phyloP scores from a whole-genome alignment of 768 basidiomycete genomes.

The Candolleomyces aberdarensis region DNA sequence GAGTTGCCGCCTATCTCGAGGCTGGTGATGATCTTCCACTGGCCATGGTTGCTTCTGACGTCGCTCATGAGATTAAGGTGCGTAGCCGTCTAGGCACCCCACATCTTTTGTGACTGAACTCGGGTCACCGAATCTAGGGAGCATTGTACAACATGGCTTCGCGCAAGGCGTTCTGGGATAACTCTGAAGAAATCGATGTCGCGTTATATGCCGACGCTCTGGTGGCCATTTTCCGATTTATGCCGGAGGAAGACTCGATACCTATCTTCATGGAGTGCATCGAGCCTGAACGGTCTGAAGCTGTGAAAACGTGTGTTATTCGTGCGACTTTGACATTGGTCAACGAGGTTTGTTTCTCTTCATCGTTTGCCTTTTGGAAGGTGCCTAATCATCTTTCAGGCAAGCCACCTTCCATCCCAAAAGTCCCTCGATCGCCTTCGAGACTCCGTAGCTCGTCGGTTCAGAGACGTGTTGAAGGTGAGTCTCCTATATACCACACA shows the following conservation, averaged over 20 bases:
- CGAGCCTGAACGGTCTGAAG: constrained; percentile 76
- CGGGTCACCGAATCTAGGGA: constrained; percentile 15
- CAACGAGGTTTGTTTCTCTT: constrained; percentile 49
- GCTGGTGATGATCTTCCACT: constrained; percentile 59
- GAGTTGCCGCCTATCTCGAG: constrained; percentile 56
- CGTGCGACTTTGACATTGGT: constrained; percentile 68
- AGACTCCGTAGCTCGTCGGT: constrained; percentile 40
- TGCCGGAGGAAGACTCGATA: constrained; percentile 59
- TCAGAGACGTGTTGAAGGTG: constrained; percentile 59
- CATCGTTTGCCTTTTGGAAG: too few species aligned
- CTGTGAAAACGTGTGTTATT: constrained; percentile 74
- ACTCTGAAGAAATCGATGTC: constrained; percentile 69
- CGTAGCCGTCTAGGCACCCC: neutral
- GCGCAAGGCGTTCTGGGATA: constrained; percentile 71
- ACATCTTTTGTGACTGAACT: too few species aligned
- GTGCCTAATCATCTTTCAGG: constrained; percentile 28
- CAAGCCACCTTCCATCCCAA: constrained; percentile 54
- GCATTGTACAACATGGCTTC: constrained; percentile 30
- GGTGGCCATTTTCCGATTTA: constrained; percentile 67
- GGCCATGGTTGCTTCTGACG: constrained; percentile 62
- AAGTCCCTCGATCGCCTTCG: constrained; percentile 48
- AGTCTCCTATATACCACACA: neutral
- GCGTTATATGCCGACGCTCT: constrained; percentile 73
- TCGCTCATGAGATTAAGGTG: constrained; percentile 82
- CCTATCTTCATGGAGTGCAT: constrained; percentile 62